phyloP scores from a whole-genome alignment of 2,329 filamentous ascomycete genomes.

The Akanthomyces uredinophilus region DNA sequence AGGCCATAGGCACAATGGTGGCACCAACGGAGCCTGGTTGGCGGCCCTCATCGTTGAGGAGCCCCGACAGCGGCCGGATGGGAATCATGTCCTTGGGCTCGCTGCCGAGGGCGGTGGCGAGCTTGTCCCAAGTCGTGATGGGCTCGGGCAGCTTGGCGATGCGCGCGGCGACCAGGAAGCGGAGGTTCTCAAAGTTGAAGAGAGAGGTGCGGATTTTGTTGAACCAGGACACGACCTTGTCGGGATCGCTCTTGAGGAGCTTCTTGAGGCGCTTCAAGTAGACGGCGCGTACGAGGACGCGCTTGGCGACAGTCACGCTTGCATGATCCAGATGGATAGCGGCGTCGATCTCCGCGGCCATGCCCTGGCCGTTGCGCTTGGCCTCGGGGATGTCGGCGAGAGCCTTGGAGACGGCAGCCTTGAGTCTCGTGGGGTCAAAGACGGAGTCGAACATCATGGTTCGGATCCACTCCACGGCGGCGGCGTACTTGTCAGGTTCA shows the following conservation, averaged over 20 bases:
- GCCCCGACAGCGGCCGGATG: slow-evolving; percentile 62
- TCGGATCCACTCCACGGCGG: slow-evolving; percentile 76
- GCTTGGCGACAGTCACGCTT: slow-evolving; percentile 70
- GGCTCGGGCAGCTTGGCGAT: slow-evolving; percentile 68
- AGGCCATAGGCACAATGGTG: slow-evolving; percentile 82
- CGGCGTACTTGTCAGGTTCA: slow-evolving; percentile 81
- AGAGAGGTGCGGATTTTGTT: slow-evolving; percentile 69
- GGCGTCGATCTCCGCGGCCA: slow-evolving; percentile 61
- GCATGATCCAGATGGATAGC: slow-evolving; percentile 77
- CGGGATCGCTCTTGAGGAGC: slow-evolving; percentile 70
- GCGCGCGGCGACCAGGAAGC: slow-evolving; percentile 78
- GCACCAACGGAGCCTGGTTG: slow-evolving; percentile 68
- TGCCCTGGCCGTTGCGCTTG: slow-evolving; percentile 76
- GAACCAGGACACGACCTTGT: slow-evolving; percentile 70
- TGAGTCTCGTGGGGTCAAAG: slow-evolving; percentile 67
- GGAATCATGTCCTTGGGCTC: slow-evolving; percentile 51
- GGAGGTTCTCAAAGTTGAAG: slow-evolving; percentile 80
- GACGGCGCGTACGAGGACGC: slow-evolving; percentile 77
- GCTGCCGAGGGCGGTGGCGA: slow-evolving; percentile 36
- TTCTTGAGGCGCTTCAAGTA: slow-evolving; percentile 84
- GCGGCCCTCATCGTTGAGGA: slow-evolving; percentile 71
- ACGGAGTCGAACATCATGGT: slow-evolving; percentile 84
- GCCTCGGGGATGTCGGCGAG: slow-evolving; percentile 87
- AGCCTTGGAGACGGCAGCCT: slow-evolving; percentile 68
- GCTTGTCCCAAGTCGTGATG: slow-evolving; percentile 68